Base-by-base conservation (phyloP, 1,139 yeast genomes). In the Geotrichum candidum region DNA sequence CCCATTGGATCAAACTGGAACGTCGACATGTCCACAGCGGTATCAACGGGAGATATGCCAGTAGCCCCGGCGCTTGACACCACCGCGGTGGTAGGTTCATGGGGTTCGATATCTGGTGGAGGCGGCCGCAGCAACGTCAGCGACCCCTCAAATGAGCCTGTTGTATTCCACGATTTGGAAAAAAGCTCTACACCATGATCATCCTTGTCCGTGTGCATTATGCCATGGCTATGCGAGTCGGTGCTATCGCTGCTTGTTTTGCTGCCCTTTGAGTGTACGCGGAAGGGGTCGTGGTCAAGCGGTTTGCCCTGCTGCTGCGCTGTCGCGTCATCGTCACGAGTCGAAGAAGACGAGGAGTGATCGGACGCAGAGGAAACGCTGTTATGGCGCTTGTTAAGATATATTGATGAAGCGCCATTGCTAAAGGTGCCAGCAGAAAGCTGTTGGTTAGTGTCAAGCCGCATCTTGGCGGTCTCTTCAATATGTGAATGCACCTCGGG, bases 401-500 rank as follows among this genome's bases (percentile, higher is more conserved):
- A 53, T 13, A 45, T 53, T 11, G 60, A 53, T 6, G 57, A 35
- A 1, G 58, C 41, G 41, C 27, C 35, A 35, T 27, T 27, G 1
- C 29, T 54, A 18, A 41, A 3, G 18, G 46, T 18, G 22, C 46
- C 23, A 27, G 56, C 31, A 25, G 56, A 50, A 31, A 48, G 46
- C 73, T 10, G 79, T 77, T 54, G 84, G 70, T 65, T 84, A 75
- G 59, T 80, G 68, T 70, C 89, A 76, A 75, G 75, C 65, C 91
- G 77, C 66, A 78, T 81, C 35, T 78, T 77, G 6, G 91, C 90
- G 0, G 88, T 85, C 50, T 74, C 77, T 65, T 79, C 80, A 80
- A 87, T 85, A 60, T 85, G 86, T 51, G 82, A 83, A 50, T 80
- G 78, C 25, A 87, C 78, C 46, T 77, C 75, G 0, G 91, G 90